These are phyloP conservation scores for Exutisphaerella laricina DNA, from an alignment of 2,329 filamentous ascomycete species.

Conservation along the genomic window DNA sequence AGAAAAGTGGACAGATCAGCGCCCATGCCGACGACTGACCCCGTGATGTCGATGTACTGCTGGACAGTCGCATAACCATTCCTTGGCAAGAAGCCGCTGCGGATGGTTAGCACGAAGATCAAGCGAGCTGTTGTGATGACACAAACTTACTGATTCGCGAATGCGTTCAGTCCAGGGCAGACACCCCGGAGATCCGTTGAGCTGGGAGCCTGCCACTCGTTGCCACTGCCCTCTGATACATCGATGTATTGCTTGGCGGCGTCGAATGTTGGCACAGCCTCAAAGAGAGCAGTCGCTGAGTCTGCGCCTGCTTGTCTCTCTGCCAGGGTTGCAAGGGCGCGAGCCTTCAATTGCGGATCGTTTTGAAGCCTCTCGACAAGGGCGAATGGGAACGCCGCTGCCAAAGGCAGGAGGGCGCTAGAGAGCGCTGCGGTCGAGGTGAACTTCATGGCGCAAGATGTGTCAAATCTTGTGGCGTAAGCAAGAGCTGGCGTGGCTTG, in stretches of 20 bases:
- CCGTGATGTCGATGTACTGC: constrained; percentile 28
- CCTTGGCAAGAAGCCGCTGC: constrained; percentile 21
- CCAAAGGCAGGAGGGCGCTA: constrained; percentile 10
- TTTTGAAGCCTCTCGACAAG: constrained; percentile 14
- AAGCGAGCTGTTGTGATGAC: background rate
- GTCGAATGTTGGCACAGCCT: constrained; percentile 28
- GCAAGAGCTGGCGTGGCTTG: background rate
- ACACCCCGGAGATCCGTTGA: constrained; percentile 28
- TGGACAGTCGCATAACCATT: constrained; percentile 30
- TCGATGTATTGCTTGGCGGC: constrained; percentile 26
- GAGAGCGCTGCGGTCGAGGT: constrained; percentile 12
- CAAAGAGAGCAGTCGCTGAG: constrained; percentile 22
- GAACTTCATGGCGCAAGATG: constrained; percentile 17
- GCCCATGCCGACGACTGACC: constrained; percentile 32
- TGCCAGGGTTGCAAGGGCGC: constrained; percentile 9
- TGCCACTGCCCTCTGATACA: constrained; percentile 20
- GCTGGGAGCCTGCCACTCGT: constrained; percentile 29
- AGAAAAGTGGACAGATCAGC: constrained; percentile 25
- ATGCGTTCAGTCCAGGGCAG: constrained; percentile 31
- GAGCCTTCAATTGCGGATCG: constrained; percentile 14
- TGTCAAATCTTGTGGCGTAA: background rate
- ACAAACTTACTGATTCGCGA: constrained; percentile 19
- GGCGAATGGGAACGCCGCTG: constrained; percentile 14
- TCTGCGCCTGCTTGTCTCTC: constrained; percentile 23
- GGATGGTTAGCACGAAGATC: background rate